These are phyloP conservation scores for Cymbopogon citratus DNA, from an alignment of 176 grass and related monocot species.

Conservation along the genomic window DNA sequence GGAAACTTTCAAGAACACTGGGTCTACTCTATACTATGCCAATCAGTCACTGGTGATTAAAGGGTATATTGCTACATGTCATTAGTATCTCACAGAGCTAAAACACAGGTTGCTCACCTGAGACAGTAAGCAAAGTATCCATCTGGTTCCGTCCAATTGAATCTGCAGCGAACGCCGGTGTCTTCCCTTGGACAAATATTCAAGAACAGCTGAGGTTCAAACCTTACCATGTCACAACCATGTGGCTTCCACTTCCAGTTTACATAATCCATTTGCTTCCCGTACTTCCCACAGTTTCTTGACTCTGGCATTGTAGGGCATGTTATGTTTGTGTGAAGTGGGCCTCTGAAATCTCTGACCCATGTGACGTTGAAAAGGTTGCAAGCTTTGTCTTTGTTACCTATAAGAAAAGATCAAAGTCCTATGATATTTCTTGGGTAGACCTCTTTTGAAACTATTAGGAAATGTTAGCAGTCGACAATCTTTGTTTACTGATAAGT, in stretches of 20 bases:
- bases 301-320: conserved; percentile 44
- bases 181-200: conserved; percentile 41
- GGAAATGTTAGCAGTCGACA: not conserved
- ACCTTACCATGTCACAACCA: conserved; percentile 43
- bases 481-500: not conserved
- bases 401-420: not conserved
- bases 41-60: not conserved
- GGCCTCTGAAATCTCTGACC: conserved; percentile 36
- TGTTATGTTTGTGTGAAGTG: conserved; percentile 44
- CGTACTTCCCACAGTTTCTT: conserved; percentile 57
- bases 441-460: not conserved
- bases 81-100: not conserved
- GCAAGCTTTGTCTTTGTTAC: conserved; percentile 6
- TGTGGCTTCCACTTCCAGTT: conserved; percentile 61
- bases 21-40: not conserved
- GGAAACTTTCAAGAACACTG: not conserved
- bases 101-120: conserved; percentile 24
- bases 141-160: conserved; percentile 68
- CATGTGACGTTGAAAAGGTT: conserved; percentile 53
- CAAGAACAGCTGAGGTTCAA: conserved; percentile 48
- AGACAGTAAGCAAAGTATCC: conserved; percentile 62
- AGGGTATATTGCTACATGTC: not conserved
- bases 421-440: not conserved
- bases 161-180: conserved; percentile 55
- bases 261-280: conserved; percentile 52